phyloP scores from a whole-genome alignment of 441 rosid species.

The Adansonia grandidieri region DNA sequence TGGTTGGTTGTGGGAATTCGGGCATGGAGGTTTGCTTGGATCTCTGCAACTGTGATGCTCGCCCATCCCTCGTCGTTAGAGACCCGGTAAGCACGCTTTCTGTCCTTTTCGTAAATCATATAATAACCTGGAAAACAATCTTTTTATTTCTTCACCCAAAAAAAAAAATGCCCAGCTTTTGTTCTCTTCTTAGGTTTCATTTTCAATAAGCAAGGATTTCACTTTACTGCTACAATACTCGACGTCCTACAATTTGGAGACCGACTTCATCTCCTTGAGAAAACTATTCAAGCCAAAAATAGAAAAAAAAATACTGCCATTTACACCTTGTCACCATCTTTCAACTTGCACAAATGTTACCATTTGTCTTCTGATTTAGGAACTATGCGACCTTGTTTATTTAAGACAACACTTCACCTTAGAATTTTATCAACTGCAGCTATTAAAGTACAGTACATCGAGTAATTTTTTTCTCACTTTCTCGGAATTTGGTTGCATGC shows the following conservation, averaged over 20 bases:
- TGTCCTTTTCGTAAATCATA: neutral
- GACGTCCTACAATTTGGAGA: neutral
- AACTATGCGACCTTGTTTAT: neutral
- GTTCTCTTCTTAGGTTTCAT: neutral
- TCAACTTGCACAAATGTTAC: neutral
- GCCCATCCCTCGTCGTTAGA: constrained; percentile 73
- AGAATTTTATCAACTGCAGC: neutral
- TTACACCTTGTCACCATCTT: neutral
- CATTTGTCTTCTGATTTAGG: no score
- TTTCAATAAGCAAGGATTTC: neutral
- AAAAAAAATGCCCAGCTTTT: neutral
- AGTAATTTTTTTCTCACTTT: constrained; percentile 22
- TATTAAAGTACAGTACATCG: neutral
- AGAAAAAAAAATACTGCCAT: neutral
- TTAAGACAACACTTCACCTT: neutral
- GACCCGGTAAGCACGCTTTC: constrained; percentile 57
- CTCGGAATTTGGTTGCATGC: constrained; percentile 56
- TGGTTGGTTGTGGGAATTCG: constrained; percentile 88
- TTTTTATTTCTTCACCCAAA: neutral
- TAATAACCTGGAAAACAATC: neutral
- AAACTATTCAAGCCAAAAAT: neutral
- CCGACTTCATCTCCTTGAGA: neutral
- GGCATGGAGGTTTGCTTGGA: constrained; percentile 92
- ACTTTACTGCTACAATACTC: neutral
- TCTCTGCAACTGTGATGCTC: constrained; percentile 69